These are phyloP conservation scores for Epichloe bromicola DNA, from an alignment of 2,329 filamentous ascomycete genomes.

Conservation along the genomic window DNA sequence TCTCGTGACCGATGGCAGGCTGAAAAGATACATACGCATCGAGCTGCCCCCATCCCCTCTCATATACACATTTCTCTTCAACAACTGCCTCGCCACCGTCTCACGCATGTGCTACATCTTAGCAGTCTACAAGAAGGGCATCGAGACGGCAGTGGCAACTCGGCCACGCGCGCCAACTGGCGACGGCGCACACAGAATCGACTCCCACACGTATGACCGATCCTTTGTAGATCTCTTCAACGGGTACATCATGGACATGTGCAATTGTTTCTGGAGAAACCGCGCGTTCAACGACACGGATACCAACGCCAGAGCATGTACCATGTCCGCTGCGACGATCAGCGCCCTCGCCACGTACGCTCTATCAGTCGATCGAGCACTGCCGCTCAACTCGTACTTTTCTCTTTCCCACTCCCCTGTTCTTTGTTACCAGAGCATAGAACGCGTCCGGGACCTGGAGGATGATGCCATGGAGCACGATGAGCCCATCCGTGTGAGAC, in stretches of 20 bases:
- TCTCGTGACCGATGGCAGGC: conserved; percentile 37
- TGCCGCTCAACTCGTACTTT: conserved; percentile 37
- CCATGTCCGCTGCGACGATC: conserved; percentile 32
- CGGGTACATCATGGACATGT: conserved; percentile 74
- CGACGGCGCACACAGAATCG: conserved; percentile 14
- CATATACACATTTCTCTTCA: conserved; percentile 60
- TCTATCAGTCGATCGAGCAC: conserved; percentile 30
- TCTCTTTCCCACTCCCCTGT: conserved; percentile 46
- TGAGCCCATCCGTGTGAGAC: conserved; percentile 31
- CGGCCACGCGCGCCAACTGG: conserved; percentile 10
- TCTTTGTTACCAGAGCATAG: conserved; percentile 41
- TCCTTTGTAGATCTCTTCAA: conserved; percentile 61
- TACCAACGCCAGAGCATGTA: conserved; percentile 45
- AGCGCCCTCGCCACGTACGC: conserved; percentile 35
- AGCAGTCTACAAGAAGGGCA: conserved; percentile 59
- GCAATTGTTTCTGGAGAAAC: conserved; percentile 70
- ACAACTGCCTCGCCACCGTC: conserved; percentile 45
- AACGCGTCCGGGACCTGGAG: conserved; percentile 42
- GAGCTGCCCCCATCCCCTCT: conserved; percentile 54
- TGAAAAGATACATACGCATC: conserved; percentile 47
- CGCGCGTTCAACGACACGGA: conserved; percentile 56
- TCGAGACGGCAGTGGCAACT: conserved; percentile 49
- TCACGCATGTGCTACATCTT: conserved; percentile 60
- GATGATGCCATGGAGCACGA: conserved; percentile 34
- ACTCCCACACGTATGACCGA: conserved; percentile 36